Evolutionary conservation across 805 yeast genomes (phyloP).

Genomic region (Kluyveromyces lactis): DNA sequence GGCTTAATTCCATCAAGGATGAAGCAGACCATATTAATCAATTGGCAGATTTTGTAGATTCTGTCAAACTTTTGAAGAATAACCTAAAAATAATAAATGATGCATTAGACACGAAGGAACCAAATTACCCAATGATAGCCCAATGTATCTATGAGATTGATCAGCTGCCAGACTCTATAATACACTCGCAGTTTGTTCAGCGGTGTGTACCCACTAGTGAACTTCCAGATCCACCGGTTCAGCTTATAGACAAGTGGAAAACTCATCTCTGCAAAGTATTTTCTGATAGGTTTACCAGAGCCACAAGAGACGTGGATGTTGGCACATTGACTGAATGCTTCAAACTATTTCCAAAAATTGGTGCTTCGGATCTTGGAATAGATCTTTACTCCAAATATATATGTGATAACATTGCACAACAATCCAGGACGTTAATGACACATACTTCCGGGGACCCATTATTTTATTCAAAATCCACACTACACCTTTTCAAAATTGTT

Average conservation of each 20-base stretch:
- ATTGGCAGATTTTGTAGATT: conserved; percentile 55
- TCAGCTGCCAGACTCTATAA: conserved; percentile 41
- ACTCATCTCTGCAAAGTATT: conserved; percentile 50
- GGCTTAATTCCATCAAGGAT: conserved; percentile 59
- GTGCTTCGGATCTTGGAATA: conserved; percentile 62
- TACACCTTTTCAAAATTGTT: conserved; percentile 72
- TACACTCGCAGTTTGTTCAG: conserved; percentile 64
- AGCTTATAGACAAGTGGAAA: conserved; percentile 50
- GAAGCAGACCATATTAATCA: conserved; percentile 58
- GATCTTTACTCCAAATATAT: conserved; percentile 79
- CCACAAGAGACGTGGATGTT: conserved; percentile 60
- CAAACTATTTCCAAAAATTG: conserved; percentile 80
- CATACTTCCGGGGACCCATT: conserved; percentile 36
- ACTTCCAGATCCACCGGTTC: conserved; percentile 69
- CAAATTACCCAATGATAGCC: conserved; percentile 74
- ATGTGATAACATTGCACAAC: conserved; percentile 73
- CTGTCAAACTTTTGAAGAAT: conserved; percentile 57
- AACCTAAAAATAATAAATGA: conserved; percentile 57
- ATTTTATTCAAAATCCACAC: conserved; percentile 47
- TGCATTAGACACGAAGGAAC: conserved; percentile 48
- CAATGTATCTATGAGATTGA: conserved; percentile 48
- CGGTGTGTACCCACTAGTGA: conserved; percentile 81
- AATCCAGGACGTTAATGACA: conserved; percentile 59
- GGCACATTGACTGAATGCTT: conserved; percentile 69
- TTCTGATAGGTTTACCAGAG: conserved; percentile 53